Conservation (phyloP, 176 grass and related monocot genomes). For the Oryza brachyantha region DNA sequence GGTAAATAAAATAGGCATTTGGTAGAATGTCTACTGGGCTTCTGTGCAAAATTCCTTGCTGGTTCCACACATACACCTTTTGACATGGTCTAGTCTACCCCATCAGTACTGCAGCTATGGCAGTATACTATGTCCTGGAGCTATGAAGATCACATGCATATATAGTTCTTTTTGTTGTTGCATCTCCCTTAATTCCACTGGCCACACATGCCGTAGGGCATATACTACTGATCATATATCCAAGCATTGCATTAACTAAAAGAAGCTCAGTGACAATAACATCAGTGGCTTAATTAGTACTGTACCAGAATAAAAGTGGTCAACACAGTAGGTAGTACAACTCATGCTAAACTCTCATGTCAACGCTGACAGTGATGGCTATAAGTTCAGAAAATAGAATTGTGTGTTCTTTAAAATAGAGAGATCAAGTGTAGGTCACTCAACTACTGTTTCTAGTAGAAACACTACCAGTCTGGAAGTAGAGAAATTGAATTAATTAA, state of each 20-base stretch:
- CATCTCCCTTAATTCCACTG: neutral
- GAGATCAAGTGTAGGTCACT: neutral
- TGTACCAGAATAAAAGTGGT: neutral
- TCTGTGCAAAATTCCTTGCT: neutral
- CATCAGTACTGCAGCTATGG: neutral
- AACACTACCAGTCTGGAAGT: neutral
- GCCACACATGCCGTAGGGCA: neutral
- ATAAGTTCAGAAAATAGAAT: neutral
- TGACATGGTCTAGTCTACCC: neutral
- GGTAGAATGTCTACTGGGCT: neutral
- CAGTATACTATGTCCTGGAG: neutral
- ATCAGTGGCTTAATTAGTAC: neutral
- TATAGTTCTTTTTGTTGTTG: neutral
- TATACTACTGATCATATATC: neutral
- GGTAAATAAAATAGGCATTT: neutral
- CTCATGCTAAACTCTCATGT: neutral
- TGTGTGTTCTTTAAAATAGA: neutral
- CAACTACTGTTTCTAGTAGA: neutral
- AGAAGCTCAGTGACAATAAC: neutral
- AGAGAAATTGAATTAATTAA: neutral
- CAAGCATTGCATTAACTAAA: neutral
- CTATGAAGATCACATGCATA: conserved; percentile 2
- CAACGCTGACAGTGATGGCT: neutral
- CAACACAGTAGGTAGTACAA: neutral
- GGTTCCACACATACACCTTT: neutral